A percentile compares a stretch with the other conserved stretches of the same genome.
Conservation (phyloP, 768 basidiomycete genomes). For the Pluteus cervinus region DNA sequence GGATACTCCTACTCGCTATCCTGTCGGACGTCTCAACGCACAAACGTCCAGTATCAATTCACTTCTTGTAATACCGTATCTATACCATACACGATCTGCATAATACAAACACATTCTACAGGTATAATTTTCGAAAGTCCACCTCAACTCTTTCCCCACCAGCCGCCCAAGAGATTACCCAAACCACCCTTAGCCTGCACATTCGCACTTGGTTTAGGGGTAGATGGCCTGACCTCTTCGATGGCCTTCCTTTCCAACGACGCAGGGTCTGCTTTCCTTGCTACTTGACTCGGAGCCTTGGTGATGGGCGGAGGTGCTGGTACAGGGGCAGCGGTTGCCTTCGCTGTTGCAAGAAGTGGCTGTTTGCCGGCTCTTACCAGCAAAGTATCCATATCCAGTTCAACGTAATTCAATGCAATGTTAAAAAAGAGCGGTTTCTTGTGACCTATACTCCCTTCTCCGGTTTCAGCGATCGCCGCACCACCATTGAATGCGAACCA, state of each 20-base stretch:
- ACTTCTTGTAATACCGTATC: not conserved
- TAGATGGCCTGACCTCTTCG: conserved; percentile 44
- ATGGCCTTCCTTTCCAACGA: too few relatives aligned
- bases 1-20: too few relatives aligned
- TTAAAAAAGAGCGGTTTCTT: conserved; percentile 93
- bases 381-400: conserved; percentile 77
- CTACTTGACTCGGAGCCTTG: conserved; percentile 18
- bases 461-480: conserved; percentile 35
- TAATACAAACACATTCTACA: not conserved
- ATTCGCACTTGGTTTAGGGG: conserved; percentile 43
- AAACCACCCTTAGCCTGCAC: conserved; percentile 50
- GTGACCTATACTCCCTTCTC: too few relatives aligned
- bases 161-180: conserved; percentile 67
- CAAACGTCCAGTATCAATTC: not conserved
- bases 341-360: conserved; percentile 16
- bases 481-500: conserved; percentile 83
- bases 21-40: too few relatives aligned
- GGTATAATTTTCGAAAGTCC: not conserved
- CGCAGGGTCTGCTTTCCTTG: conserved; percentile 41
- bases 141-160: conserved; percentile 61
- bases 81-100: not conserved
- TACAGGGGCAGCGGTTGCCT: conserved; percentile 13
- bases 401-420: conserved; percentile 88
- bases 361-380: conserved; percentile 65
- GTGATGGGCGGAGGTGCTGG: conserved; percentile 14